These are phyloP conservation scores for Fusarium sp. DNA, from an alignment of 2,329 filamentous ascomycete species.

Conservation along the genomic window DNA sequence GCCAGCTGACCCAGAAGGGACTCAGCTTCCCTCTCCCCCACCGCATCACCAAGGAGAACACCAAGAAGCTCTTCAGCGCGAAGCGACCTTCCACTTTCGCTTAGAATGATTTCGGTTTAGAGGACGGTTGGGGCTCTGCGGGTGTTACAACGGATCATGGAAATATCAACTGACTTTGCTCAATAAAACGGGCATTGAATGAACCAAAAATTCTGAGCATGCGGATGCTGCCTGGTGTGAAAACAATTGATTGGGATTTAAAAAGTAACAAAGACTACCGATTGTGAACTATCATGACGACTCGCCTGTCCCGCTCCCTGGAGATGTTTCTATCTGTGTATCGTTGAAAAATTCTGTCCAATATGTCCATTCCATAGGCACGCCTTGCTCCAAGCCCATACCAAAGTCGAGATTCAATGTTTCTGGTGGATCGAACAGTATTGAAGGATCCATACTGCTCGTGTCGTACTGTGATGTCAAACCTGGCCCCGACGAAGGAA, in stretches of 20 bases:
- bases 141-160: conserved; percentile 71
- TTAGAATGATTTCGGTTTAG: conserved; percentile 71
- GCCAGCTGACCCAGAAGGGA: conserved; percentile 94
- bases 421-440: conserved; percentile 42
- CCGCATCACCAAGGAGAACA: conserved; percentile 83
- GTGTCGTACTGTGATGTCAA: conserved; percentile 38
- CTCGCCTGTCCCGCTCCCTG: conserved; percentile 37
- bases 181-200: conserved; percentile 59
- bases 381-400: conserved; percentile 29
- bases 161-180: conserved; percentile 67
- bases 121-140: conserved; percentile 62
- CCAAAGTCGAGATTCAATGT: conserved; percentile 39
- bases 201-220: conserved; percentile 51
- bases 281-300: conserved; percentile 35
- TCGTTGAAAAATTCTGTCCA: conserved; percentile 58
- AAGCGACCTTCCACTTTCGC: conserved; percentile 97
- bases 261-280: conserved; percentile 34
- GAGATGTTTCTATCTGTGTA: conserved; percentile 48
- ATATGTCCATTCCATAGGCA: conserved; percentile 45
- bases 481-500: neutral
- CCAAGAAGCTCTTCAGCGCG: conserved; percentile 92
- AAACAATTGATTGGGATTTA: conserved; percentile 45
- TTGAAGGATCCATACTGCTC: conserved; percentile 43
- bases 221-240: conserved; percentile 37
- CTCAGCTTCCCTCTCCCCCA: conserved; percentile 99